Conservation (phyloP, 1,284 basidiomycete species). For the Mrakiaceae sp. region DNA sequence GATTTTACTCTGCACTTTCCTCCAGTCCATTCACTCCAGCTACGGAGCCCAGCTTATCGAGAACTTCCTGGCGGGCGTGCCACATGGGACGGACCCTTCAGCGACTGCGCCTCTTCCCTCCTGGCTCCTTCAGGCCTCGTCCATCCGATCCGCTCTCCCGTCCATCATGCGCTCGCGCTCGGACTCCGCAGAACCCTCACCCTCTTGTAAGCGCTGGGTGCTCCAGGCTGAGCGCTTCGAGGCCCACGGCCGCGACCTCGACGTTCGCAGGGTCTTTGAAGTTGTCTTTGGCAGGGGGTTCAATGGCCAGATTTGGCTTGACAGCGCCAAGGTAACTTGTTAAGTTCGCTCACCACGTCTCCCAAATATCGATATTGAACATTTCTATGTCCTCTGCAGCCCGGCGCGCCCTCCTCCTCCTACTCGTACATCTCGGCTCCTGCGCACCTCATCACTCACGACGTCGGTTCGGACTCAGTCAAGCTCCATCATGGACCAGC, state of each 20-base stretch:
- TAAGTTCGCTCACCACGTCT: too few relatives aligned
- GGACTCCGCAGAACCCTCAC: background rate
- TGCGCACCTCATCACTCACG: conserved; percentile 27
- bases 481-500: too few relatives aligned
- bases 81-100: background rate
- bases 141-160: background rate
- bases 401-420: conserved; percentile 16
- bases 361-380: too few relatives aligned
- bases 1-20: background rate
- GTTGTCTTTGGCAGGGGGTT: conserved; percentile 27
- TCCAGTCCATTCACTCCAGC: conserved; percentile 37
- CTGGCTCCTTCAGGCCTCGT: conserved; percentile 3
- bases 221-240: conserved; percentile 24
- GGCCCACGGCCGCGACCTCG: conserved; percentile 17
- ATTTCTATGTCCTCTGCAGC: conserved; percentile 6
- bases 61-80: conserved; percentile 26
- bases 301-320: conserved; percentile 40
- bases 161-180: background rate
- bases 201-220: conserved; percentile 1
- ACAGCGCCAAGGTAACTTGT: conserved; percentile 29
- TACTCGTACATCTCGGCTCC: conserved; percentile 25
- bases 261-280: conserved; percentile 35
- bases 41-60: conserved; percentile 31
- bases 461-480: background rate
- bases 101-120: background rate